These are phyloP conservation scores for Sugiyamaella grinbergsii DNA, from an alignment of 1,139 yeast genomes.

Conservation along the genomic window DNA sequence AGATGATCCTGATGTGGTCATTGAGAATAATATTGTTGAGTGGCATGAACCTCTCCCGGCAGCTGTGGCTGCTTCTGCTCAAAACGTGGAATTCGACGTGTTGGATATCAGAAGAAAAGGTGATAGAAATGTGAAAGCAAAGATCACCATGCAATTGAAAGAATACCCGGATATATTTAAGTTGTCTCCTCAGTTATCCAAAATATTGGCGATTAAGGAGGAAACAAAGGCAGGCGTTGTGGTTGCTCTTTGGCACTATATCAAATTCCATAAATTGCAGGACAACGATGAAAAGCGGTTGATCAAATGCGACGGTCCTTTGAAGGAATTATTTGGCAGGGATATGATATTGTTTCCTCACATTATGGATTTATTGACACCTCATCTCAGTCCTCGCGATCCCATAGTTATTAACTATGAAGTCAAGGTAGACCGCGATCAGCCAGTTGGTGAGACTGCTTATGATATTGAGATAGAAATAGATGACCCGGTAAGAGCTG, in stretches of 20 bases:
- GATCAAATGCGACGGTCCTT: slow-evolving; percentile 68
- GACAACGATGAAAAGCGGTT: slow-evolving; percentile 56
- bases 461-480: slow-evolving; percentile 71
- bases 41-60: slow-evolving; percentile 57
- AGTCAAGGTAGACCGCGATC: slow-evolving; percentile 70
- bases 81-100: slow-evolving; percentile 71
- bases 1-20: slow-evolving; percentile 44
- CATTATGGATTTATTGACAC: slow-evolving; percentile 68
- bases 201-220: slow-evolving; percentile 71
- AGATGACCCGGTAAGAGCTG: slow-evolving; percentile 56
- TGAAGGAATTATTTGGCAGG: slow-evolving; percentile 52
- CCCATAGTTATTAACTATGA: slow-evolving; percentile 79
- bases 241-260: slow-evolving; percentile 85
- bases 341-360: slow-evolving; percentile 63
- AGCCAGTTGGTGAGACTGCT: slow-evolving; percentile 78
- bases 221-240: slow-evolving; percentile 87
- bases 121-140: slow-evolving; percentile 61
- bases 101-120: slow-evolving; percentile 85
- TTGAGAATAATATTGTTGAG: slow-evolving; percentile 52
- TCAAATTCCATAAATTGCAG: slow-evolving; percentile 69
- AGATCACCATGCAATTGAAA: slow-evolving; percentile 78
- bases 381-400: slow-evolving; percentile 66
- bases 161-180: slow-evolving; percentile 66
- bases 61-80: slow-evolving; percentile 23
- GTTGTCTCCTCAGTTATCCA: slow-evolving; percentile 65